Percentiles rank a stretch among this genome's conserved stretches.
Evolutionary conservation across 2,329 filamentous ascomycete genomes (phyloP).

Genomic region (Lasiodiplodia gonubiensis): DNA sequence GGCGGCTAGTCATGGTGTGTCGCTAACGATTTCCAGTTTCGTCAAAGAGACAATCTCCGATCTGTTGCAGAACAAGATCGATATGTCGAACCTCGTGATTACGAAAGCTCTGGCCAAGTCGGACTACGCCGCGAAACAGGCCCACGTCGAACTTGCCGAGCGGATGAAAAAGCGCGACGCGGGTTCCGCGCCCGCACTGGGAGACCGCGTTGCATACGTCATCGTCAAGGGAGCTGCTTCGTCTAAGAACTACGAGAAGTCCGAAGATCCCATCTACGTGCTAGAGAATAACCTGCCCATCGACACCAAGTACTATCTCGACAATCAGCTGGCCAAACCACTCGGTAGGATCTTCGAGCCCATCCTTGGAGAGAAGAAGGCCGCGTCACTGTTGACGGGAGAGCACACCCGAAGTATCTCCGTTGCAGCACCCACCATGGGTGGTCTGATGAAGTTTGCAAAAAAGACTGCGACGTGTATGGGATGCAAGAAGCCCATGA

Average conservation of each 20-base stretch:
- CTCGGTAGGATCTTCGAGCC: constrained; percentile 96
- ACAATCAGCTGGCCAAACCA: constrained; percentile 97
- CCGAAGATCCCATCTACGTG: constrained; percentile 95
- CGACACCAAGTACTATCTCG: constrained; percentile 97
- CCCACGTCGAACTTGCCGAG: constrained; percentile 91
- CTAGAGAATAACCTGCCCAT: constrained; percentile 97
- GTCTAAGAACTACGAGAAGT: constrained; percentile 95
- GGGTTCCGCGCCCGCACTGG: constrained; percentile 88
- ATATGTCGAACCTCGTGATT: constrained; percentile 99
- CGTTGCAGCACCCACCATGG: constrained; percentile 87
- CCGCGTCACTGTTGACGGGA: constrained; percentile 82
- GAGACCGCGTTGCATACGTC: constrained; percentile 96
- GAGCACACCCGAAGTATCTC: constrained; percentile 95
- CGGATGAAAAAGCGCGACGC: constrained; percentile 97
- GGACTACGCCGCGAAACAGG: constrained; percentile 85
- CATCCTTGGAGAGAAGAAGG: constrained; percentile 92
- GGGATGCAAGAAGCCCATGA: constrained; percentile 97
- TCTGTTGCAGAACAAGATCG: constrained; percentile 93
- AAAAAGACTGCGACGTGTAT: constrained; percentile 99
- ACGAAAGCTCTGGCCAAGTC: constrained; percentile 91
- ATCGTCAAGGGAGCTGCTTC: constrained; percentile 91
- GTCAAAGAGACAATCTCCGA: constrained; percentile 97
- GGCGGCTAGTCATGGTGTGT: constrained; percentile 9
- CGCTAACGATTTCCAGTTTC: constrained; percentile 67
- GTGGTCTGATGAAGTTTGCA: constrained; percentile 96